Evolutionary conservation across 2,329 filamentous ascomycete genomes (phyloP), one percentile per base, ranked within the genome.

Genomic region (Colletotrichum tropicicola): DNA sequence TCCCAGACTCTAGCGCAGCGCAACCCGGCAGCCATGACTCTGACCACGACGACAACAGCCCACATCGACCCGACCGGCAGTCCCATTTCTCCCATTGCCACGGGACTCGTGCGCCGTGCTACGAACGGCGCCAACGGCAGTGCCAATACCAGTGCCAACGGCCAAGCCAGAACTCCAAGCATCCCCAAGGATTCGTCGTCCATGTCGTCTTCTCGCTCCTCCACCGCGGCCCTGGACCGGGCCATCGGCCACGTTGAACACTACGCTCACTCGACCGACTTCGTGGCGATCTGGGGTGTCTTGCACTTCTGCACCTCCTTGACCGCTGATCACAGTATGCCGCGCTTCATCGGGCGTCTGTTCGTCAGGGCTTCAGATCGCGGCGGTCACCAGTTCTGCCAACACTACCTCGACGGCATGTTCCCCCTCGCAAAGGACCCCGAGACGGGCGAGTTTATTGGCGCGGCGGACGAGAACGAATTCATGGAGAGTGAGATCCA

Each of bases 161-260:
- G 47, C 15, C 44, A 41, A 15, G 21, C 30, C 5, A 37, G 35
- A 4, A 25, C 28, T 1, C 65, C 67, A n/a, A 61, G 32, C n/a
- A 44, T 67, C 2, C 65, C 43, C 21, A 70, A 70, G 7, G 71
- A 74, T 21, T 64, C 72, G 3, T 73, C 76, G 0, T 69, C 70
- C 5, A 48, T 74, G 9, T 77, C 77, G 0, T 77, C 76, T 1
- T 73, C 80, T 10, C 69, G 78, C 19, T 77, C 75, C 6, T 74
- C 78, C 1, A 70, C 72, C 3, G 73, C 79, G 2, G 75, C 81
- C 9, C 77, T 82, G 6, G 80, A 82, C 68, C 78, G 81, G 39
- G 86, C 86, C 3, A 89, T 95, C 56, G 83, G 85, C 9, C 85
- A 94, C 68, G 90, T 96, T 37, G 92, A 96, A 77, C 92, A 96